Base-by-base conservation (phyloP, 225 moss, liverwort and hornwort genomes). In the Rhytidiadelphus loreus region DNA sequence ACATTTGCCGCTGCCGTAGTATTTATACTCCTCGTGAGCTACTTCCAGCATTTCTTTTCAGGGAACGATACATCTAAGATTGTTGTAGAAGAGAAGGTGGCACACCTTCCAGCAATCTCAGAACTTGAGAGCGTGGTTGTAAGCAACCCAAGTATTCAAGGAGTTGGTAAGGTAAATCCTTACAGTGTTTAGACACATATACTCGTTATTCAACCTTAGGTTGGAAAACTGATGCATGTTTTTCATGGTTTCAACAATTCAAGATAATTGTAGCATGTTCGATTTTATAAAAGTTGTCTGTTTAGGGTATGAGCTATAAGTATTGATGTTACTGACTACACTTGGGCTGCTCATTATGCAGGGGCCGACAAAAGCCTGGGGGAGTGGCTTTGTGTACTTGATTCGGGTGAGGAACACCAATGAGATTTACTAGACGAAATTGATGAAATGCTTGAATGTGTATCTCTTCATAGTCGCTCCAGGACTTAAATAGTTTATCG, bases 1-100 rank as follows among this genome's bases (percentile, higher is more conserved):
- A 93, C 97, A 28, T 87, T 97, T 68, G 94, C 86, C 29, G 92
- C 93, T 63, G 95, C 95, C 12, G 71, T 96, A 56, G 87, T 93
- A 25, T 82, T 95, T 59, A 90, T 96, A 83, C 56, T 96, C 53
- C 37, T 97, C 12, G 87, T 95, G 71, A 95, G 93, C 89, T 90
- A 94, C 88, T 89, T 95, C 87, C 95, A 94, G 86, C 93, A 95
- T 87, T 88, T 89, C 35, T 71, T 93, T 64, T 65, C 89, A 81
- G 95, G 82, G 62, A 89, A 91, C 37, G 83, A 90, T 44, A 81
- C 89, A 33, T 75, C 83, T 61, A 89, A 86, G 78, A 85, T 86
- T 48, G 86, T 86, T 29, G 89, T 85, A 41, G 83, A 89, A 72
- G 90, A 78, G 58, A 93, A 87, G 70, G 88, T 84, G 84, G 81